Evolutionary conservation across 176 grass and related monocot genomes (phyloP), one percentile per base, ranked within the genome.

Genomic region (Urochloa ruziziensis): DNA sequence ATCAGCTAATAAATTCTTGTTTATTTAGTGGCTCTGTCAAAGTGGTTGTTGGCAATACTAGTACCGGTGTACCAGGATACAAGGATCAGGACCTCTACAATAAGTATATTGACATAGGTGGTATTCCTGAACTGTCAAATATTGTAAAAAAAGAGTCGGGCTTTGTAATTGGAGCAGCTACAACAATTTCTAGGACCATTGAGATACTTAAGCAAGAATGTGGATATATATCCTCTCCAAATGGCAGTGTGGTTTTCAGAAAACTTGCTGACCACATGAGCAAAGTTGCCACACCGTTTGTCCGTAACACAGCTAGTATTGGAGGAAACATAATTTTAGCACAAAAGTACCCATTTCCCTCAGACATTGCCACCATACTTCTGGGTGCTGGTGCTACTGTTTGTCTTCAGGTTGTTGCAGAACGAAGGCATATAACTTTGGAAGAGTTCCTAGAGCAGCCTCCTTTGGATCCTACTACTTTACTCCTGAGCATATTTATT

Each of bases 231-330:
- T 66, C 44, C 24, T 83, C 27, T 84, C 36, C 59, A 57, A 48
- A 88, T 36, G 75, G 67, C 25, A 74, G 62, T 77, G 71, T 80
- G 24, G 71, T 96, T 74, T 96, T 89, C 67, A 60, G 62, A 49
- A 96, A 89, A 72, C 84, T 93, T 84, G 83, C 90, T n/a, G 73
- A 93, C 25, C 93, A 96, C 53, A 90, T 96, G 93, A 84, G 87
- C 75, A 92, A 93, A 86, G 88, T 96, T 39, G 93, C 90, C 73
- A 81, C 90, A 10, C 88, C 84, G 36, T 96, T 96, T 88, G 90
- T 96, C 48, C 82, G 88, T 44, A 96, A 96, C 67, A 92, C 89
- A 51, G 93, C 90, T 82, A 96, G 93, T 74, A 64, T 96, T 59
- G 93, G 93, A 4, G 93, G 93, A 14, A 96, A 92, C 82, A 36